phyloP scores from a whole-genome alignment of 1,284 basidiomycete genomes.

The Apiotrichum domesticum region DNA sequence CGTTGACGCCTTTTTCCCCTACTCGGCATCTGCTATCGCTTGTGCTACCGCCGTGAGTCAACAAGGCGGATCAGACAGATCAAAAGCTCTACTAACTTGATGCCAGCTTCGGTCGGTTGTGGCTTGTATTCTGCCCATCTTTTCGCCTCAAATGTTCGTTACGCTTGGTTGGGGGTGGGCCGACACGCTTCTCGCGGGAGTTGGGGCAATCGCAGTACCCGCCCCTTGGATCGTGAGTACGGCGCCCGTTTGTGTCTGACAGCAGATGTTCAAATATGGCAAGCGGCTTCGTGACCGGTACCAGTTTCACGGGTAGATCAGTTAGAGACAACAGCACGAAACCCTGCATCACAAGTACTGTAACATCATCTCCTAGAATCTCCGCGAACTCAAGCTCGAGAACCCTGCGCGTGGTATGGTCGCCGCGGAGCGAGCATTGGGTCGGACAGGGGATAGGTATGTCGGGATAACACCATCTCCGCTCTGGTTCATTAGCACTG shows the following conservation, averaged over 20 bases:
- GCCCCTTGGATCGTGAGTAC: constrained; percentile 42
- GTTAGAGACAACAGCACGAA: neutral
- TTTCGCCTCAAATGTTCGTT: constrained; percentile 45
- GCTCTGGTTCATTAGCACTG: constrained; percentile 21
- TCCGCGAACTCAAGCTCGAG: neutral
- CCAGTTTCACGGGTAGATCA: constrained; percentile 25
- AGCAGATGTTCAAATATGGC: constrained; percentile 45
- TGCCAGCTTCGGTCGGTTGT: constrained; percentile 36
- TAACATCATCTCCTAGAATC: constrained; percentile 1
- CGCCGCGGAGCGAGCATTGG: constrained; percentile 2
- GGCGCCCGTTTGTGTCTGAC: neutral
- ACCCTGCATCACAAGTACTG: neutral
- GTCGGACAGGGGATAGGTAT: constrained; percentile 30
- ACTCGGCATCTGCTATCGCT: constrained; percentile 48
- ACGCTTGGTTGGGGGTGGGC: constrained; percentile 50
- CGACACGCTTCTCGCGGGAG: constrained; percentile 43
- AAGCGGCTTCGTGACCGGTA: constrained; percentile 41
- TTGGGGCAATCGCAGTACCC: constrained; percentile 46
- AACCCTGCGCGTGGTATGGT: constrained; percentile 36
- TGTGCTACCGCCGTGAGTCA: constrained; percentile 40
- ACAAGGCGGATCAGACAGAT: neutral
- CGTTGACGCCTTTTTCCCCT: constrained; percentile 50
- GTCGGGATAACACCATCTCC: constrained; percentile 43
- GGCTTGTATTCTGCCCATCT: constrained; percentile 48
- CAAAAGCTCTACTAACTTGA: neutral